Evolutionary conservation across 2,329 filamentous ascomycete species (phyloP), one percentile per base, ranked within the genome.

Genomic region (Nemania sp.): DNA sequence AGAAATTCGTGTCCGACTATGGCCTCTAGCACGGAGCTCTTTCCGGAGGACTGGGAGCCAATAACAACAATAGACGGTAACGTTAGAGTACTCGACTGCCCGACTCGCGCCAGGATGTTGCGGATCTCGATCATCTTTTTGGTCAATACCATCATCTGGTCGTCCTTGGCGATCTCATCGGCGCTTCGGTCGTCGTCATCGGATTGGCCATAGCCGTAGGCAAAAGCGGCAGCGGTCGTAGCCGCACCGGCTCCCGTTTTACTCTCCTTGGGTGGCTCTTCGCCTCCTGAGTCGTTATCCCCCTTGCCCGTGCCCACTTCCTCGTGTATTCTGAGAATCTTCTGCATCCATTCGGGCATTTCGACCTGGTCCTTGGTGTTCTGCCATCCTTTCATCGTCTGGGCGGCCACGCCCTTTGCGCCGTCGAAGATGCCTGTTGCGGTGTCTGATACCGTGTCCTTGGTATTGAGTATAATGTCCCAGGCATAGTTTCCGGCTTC

Each of bases 91-190:
- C 88, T 91, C 0, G 92, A 95, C 75, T 99, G 93, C 28, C 92
- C 95, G 41, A 99, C 89, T 22, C 87, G 90, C 67, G 95, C 89
- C 20, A 99, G 79, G 52, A 99, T 90, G 62, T 87, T 92, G 62
- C 95, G 82, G 52, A 99, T 97, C 76, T 99, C 94, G 67, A 99
- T 99, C 94, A 99, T 99, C 76, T 97, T 97, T 76, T 94, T 93
- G 2, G 95, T 99, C 67, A 99, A 78, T 63, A 97, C 80, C 94
- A 99, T 99, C 93, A 99, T 99, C 73, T 99, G 94, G 70, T 99
- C 94, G 66, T 99, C 94, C 65, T 86, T 85, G 15, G 91, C 90
- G 43, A 81, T 79, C 66, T 89, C 84, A 51, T 87, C 83, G 17
- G 75, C 78, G 7, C 79, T 76, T 50, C 85, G 78, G 4, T 78